Evolutionary conservation across 148 eudicot species (phyloP).

Genomic region (Talinum fruticosum): DNA sequence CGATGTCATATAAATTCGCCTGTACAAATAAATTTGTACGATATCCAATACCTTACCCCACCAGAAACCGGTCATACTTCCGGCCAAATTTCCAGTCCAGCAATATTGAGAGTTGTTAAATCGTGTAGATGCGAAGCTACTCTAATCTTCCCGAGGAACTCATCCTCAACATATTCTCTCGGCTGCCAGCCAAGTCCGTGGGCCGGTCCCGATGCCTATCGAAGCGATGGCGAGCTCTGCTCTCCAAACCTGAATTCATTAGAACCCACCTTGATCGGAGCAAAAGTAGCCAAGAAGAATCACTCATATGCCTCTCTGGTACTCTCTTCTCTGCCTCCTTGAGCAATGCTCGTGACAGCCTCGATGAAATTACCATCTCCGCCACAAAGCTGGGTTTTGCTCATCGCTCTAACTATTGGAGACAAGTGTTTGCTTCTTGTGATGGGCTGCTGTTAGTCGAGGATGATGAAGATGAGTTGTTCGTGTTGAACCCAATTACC

Average conservation of each 20-base stretch:
- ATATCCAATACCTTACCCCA: too few relatives aligned
- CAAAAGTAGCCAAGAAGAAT: neutral
- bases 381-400: neutral
- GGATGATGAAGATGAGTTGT: neutral
- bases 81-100: neutral
- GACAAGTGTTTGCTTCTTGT: conserved; percentile 6
- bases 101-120: too few relatives aligned
- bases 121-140: neutral
- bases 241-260: conserved; percentile 17
- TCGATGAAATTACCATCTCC: neutral
- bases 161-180: conserved; percentile 1
- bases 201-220: conserved; percentile 24
- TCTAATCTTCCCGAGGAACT: conserved; percentile 17
- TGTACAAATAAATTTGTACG: too few relatives aligned
- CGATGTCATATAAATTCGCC: too few relatives aligned
- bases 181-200: conserved; percentile 19
- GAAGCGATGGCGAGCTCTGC: conserved; percentile 13
- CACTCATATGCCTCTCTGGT: neutral
- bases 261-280: conserved; percentile 20
- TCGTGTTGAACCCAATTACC: conserved; percentile 19
- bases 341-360: neutral
- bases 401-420: neutral
- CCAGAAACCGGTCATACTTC: neutral
- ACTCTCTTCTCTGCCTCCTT: neutral
- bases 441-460: conserved; percentile 14